Evolutionary conservation across 768 basidiomycete species (phyloP), one percentile per base, ranked within the genome.

Genomic region (Leccinum subtestaceum): DNA sequence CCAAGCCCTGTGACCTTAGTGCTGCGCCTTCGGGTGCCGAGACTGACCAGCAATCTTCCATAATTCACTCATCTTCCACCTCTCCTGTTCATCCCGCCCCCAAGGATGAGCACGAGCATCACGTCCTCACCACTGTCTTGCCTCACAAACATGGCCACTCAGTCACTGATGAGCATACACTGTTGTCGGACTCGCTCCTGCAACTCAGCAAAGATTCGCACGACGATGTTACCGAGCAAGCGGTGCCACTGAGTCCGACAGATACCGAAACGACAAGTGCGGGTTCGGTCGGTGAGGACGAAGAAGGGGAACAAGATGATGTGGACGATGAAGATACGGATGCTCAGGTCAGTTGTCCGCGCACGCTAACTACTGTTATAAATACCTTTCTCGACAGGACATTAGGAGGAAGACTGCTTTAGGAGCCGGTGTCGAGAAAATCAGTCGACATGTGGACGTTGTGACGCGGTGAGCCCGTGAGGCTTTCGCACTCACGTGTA

Each of bases 361-460:
- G 4, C 23, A 2, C 53, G 4, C 45, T 5, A 19, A 36, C 2
- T 11, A 48, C 10, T 19, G 13, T 5, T 54, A 55, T 55, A 19
- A 63, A 70, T 53, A 55, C 52, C 8, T 46, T 50, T 49, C 19
- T 52, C 31, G 47, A 36, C 56, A 74, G 72, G 70, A 70, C 34
- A 52, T 53, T 11, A 17, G 29, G 19, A 66, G 75, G 46, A 76
- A 68, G 60, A 75, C 75, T 13, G 64, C 68, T 3, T 63, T 74
- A 0, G 72, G 74, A 21, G 74, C 74, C 9, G 75, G 75, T 8
- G 70, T 75, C 19, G 75, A 75, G 60, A 75, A 75, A 60, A 62
- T 75, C 54, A 76, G 75, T 57, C 64, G 70, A 52, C 75, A 76
- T 57, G 64, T 72, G 38, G 65, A 67, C 5, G 50, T 50, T 32